A percentile compares a stretch with the other conserved stretches of the same genome.
Conservation (phyloP, 768 basidiomycete species). For the Leccinum uliginosum region DNA sequence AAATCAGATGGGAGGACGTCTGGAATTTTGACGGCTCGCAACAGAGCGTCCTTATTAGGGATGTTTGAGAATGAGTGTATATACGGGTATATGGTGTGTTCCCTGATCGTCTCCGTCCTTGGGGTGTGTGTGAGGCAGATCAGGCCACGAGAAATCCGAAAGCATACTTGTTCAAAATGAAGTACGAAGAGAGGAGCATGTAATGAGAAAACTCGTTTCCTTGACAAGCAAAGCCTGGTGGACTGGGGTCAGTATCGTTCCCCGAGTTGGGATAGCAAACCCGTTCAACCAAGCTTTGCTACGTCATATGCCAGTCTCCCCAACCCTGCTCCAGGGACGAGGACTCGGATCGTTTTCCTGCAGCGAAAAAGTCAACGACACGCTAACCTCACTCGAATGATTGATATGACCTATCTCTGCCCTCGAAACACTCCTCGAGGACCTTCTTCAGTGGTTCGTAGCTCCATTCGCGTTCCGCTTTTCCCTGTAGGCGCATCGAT, state of each 20-base stretch:
- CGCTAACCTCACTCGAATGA: neutral
- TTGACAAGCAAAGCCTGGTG: conserved; percentile 80
- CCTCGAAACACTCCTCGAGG: conserved; percentile 56
- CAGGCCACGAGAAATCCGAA: neutral
- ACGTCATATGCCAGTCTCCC: conserved; percentile 88
- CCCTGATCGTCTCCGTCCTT: conserved; percentile 61
- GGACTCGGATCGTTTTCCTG: conserved; percentile 60
- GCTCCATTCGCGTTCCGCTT: conserved; percentile 67
- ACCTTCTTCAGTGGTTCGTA: conserved; percentile 83
- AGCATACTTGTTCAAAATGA: conserved; percentile 77
- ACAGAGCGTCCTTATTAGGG: conserved; percentile 51
- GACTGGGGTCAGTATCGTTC: neutral
- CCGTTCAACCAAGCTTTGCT: conserved; percentile 62
- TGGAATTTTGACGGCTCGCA: conserved; percentile 69
- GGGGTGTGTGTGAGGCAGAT: neutral
- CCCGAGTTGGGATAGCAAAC: neutral
- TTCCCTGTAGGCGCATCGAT: conserved; percentile 46
- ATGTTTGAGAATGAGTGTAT: conserved; percentile 91
- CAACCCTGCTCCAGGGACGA: conserved; percentile 88
- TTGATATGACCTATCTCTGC: conserved; percentile 41
- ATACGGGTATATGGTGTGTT: conserved; percentile 82
- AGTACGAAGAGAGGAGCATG: conserved; percentile 88
- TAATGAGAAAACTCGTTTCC: conserved; percentile 96
- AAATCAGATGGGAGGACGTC: conserved; percentile 79
- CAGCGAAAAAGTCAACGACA: neutral